Evolutionary conservation across 805 yeast species (phyloP), one percentile per base, ranked within the genome.

Genomic region (Saccharomyces cerevisiae): DNA sequence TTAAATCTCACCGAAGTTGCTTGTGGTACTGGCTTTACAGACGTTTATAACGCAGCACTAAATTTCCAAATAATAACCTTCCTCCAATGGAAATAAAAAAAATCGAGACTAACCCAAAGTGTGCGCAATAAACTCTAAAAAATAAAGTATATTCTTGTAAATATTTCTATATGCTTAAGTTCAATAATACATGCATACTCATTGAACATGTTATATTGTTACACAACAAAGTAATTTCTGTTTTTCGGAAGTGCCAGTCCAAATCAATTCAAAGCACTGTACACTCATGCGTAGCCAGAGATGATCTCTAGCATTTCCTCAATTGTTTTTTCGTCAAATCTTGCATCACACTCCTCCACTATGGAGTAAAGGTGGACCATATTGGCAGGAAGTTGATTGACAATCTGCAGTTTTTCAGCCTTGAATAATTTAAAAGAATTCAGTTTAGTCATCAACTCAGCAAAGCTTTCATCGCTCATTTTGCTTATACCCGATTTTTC

Each of bases 331-430:
- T 87, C 88, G n/a, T 73, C 71, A 62, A 90, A 85, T 61, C 99
- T 76, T 57, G 81, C 83, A 61, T 92, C 99, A 69, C 96, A 92
- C 66, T 94, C 98, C 66, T 92, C 99, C 1, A 92, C 82, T 29
- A 92, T 73, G 0, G 94, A 78, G 66, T 83, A 89, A 51, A 92
- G 74, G 41, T 81, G 84, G 11, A 91, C 97, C 76, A 89, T 73
- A 4, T 89, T 81, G 48, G 84, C 75, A 1, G 99, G 99, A 29
- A 89, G 76, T 6, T 83, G 75, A 67, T 92, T 91, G 53, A 91
- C 78, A 43, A 92, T 80, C 70, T 92, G 97, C 46, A 92, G 73
- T 59, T 84, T 82, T 65, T 92, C 99, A 27, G 87, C 83, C 68
- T 89, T 87, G 71, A 85, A 90, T 52, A 92, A 73, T 29, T 77